Evolutionary conservation across 306 rosid genomes (phyloP).

Genomic region (Gynostemma pentaphyllum): DNA sequence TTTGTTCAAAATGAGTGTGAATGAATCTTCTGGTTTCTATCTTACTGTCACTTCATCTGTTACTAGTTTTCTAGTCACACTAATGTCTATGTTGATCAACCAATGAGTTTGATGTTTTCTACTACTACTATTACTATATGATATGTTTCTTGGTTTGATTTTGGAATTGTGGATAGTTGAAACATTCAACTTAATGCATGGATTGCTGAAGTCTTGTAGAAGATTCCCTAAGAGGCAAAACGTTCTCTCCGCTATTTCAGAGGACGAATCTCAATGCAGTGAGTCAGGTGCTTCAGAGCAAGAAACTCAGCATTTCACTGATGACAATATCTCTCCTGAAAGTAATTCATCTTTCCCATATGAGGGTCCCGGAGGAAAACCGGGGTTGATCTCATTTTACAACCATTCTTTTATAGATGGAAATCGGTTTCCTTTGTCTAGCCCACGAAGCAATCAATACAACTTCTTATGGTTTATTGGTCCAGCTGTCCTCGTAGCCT

Average conservation of each 20-base stretch:
- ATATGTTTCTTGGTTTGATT: constrained; percentile 8
- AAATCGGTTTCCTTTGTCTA: constrained; percentile 23
- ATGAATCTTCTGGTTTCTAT: neutral
- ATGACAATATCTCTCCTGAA: constrained; percentile 30
- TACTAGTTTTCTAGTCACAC: neutral
- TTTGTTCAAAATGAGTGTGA: neutral
- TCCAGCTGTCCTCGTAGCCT: constrained; percentile 84
- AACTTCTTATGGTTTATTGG: constrained; percentile 70
- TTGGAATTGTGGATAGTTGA: constrained; percentile 26
- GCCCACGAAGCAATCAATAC: constrained; percentile 34
- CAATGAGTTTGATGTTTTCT: neutral
- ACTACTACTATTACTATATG: neutral
- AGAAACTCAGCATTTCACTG: constrained; percentile 19
- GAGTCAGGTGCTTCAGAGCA: constrained; percentile 35
- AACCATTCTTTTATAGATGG: constrained; percentile 44
- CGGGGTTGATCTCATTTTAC: constrained; percentile 76
- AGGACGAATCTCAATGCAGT: constrained; percentile 37
- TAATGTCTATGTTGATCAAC: neutral
- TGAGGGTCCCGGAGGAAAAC: constrained; percentile 61
- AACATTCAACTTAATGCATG: constrained; percentile 34
- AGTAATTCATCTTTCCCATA: constrained; percentile 26
- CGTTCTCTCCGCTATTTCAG: constrained; percentile 52
- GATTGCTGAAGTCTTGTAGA: constrained; percentile 26
- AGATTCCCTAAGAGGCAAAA: constrained; percentile 30
- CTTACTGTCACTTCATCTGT: neutral